Conservation (phyloP, 1,139 yeast genomes). For the Starmera stellimalicola region DNA sequence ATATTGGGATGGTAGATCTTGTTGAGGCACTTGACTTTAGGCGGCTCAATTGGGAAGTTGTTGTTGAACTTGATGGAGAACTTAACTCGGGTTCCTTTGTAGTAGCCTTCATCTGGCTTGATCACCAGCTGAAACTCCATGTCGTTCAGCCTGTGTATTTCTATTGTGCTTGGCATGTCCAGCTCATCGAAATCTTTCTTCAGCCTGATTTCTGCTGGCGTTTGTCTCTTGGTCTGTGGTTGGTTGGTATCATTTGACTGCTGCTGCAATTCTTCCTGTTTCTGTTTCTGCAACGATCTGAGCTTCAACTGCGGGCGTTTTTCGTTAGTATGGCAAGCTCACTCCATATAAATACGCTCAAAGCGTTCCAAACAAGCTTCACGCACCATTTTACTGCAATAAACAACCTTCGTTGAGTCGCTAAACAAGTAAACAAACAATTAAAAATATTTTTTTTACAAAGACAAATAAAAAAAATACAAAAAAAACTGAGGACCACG, state of each 20-base stretch:
- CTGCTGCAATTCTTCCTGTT: slow-evolving; percentile 30
- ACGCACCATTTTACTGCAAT: no score
- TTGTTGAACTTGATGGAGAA: slow-evolving; percentile 58
- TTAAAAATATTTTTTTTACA: not conserved
- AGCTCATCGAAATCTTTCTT: slow-evolving; percentile 55
- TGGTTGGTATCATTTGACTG: slow-evolving; percentile 2
- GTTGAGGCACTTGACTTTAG: slow-evolving; percentile 64
- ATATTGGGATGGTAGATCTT: slow-evolving; percentile 91
- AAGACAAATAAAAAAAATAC: slow-evolving; percentile 2
- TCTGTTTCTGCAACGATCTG: slow-evolving; percentile 50
- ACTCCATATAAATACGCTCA: no score
- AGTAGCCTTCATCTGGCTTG: slow-evolving; percentile 74
- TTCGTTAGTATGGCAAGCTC: not conserved
- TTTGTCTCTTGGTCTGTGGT: slow-evolving; percentile 21
- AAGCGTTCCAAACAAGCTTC: no score
- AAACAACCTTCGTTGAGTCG: no score
- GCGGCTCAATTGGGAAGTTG: slow-evolving; percentile 89
- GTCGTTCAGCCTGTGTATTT: slow-evolving; percentile 43
- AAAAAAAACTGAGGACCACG: slow-evolving; percentile 23
- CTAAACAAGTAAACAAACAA: slow-evolving; percentile 1
- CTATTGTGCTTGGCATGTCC: slow-evolving; percentile 57
- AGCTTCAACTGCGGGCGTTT: slow-evolving; percentile 36
- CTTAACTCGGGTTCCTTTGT: slow-evolving; percentile 55
- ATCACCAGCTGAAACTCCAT: slow-evolving; percentile 55
- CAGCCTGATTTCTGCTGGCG: slow-evolving; percentile 44